A percentile compares a stretch with the other conserved stretches of the same genome.
Evolutionary conservation across 139 green algal species (phyloP).

Genomic region (Chlamydomonas asymmetrica): DNA sequence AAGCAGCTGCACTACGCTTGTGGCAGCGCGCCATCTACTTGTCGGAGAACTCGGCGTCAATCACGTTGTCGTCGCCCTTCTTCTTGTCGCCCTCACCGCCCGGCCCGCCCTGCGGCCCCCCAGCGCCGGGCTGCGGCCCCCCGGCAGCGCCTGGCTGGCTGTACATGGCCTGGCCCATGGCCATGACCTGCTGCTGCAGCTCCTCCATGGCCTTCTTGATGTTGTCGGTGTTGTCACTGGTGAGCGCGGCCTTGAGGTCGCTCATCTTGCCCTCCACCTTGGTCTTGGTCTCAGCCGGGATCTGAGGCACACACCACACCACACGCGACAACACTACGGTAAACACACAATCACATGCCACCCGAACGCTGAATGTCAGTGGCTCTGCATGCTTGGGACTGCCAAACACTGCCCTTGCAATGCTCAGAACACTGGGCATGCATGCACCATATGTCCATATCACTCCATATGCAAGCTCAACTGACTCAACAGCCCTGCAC

Average conservation of each 20-base stretch:
- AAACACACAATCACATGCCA: no score
- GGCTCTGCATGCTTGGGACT: no score
- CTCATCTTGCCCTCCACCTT: constrained; percentile 88
- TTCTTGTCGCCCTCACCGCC: constrained; percentile 15
- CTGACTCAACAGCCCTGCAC: no score
- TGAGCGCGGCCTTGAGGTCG: constrained; percentile 69
- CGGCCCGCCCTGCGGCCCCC: constrained; percentile 25
- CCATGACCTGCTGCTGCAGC: constrained; percentile 92
- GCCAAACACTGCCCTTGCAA: no score
- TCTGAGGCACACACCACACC: constrained; percentile 3
- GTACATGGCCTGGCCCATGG: constrained; percentile 93
- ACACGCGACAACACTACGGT: no score
- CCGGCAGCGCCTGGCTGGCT: constrained; percentile 43
- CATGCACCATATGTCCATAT: no score
- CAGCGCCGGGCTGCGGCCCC: constrained; percentile 30
- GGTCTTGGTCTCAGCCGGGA: constrained; percentile 77
- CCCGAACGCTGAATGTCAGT: no score
- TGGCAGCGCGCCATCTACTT: no score
- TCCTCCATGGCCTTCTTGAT: constrained; percentile 92
- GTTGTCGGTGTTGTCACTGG: constrained; percentile 64
- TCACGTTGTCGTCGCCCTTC: constrained; percentile 83
- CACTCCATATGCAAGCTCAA: no score
- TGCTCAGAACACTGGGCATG: no score
- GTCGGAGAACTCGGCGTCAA: constrained; percentile 97
- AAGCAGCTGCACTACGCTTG: no score